These are phyloP conservation scores for Arachnomyces sp. DNA, from an alignment of 2,329 filamentous ascomycete genomes.

Conservation along the genomic window DNA sequence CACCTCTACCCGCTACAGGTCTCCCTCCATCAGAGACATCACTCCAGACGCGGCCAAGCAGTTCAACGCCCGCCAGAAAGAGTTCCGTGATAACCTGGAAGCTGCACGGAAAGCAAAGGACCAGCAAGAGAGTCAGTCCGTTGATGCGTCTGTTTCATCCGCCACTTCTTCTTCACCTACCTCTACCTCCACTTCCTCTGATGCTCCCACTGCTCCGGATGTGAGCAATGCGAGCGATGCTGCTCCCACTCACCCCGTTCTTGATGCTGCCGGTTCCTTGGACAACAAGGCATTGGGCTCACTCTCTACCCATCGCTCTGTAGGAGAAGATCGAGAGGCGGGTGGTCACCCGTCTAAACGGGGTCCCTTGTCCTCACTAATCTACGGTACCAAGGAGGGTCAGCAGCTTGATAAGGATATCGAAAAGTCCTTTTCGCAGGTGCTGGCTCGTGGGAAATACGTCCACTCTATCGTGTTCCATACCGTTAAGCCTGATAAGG, in stretches of 20 bases:
- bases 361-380: constrained; percentile 71
- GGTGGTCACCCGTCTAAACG: constrained; percentile 58
- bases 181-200: constrained; percentile 23
- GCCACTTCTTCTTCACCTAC: constrained; percentile 30
- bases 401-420: constrained; percentile 92
- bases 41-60: constrained; percentile 59
- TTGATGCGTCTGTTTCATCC: constrained; percentile 40
- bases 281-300: constrained; percentile 48
- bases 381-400: constrained; percentile 95
- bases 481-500: constrained; percentile 87
- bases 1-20: constrained; percentile 41
- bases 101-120: constrained; percentile 67
- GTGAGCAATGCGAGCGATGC: constrained; percentile 39
- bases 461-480: constrained; percentile 97
- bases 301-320: constrained; percentile 46
- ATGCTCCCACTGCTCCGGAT: constrained; percentile 36
- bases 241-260: constrained; percentile 20
- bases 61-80: constrained; percentile 77
- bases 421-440: constrained; percentile 90
- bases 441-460: constrained; percentile 92
- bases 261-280: constrained; percentile 33
- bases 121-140: constrained; percentile 73
- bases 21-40: constrained; percentile 82
- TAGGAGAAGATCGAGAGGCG: constrained; percentile 50
- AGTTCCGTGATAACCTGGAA: constrained; percentile 74